phyloP scores from a whole-genome alignment of 768 basidiomycete species.

The Candolleomyces efflorescens region DNA sequence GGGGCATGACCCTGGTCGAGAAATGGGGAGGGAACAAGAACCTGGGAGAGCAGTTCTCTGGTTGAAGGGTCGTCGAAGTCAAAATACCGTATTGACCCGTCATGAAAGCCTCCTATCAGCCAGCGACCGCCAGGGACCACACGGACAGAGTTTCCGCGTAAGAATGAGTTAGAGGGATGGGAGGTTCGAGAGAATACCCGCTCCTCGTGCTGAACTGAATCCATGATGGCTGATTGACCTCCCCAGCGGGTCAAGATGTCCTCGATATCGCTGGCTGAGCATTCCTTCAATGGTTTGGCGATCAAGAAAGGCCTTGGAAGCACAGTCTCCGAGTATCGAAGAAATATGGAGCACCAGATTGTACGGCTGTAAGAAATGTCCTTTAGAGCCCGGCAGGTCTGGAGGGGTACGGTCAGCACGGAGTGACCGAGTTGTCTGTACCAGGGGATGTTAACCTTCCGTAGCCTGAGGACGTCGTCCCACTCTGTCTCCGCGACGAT shows the following conservation, averaged over 20 bases:
- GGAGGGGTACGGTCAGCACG: neutral
- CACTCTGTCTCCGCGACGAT: neutral
- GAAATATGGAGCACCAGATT: neutral
- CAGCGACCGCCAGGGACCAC: neutral
- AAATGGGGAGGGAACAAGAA: slow-evolving; percentile 38
- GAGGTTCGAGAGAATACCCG: too few species aligned
- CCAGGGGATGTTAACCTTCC: neutral
- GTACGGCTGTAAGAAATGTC: neutral
- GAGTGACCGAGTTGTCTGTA: neutral
- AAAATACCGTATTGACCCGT: neutral
- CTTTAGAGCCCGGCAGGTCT: neutral
- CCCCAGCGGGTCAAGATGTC: neutral
- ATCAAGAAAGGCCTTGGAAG: neutral
- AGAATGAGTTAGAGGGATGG: too few species aligned
- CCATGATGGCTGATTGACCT: neutral
- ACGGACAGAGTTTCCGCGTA: neutral
- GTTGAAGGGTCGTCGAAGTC: neutral
- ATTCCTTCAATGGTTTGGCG: neutral
- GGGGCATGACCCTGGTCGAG: slow-evolving; percentile 12
- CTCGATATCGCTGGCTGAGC: neutral
- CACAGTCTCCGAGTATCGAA: neutral
- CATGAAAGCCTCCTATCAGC: neutral
- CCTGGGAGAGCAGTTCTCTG: too few species aligned
- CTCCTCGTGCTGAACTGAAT: neutral
- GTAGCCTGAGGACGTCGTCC: neutral